These are phyloP conservation scores for Trichoderma koningiopsis DNA, from an alignment of 2,329 filamentous ascomycete genomes.

Conservation along the genomic window DNA sequence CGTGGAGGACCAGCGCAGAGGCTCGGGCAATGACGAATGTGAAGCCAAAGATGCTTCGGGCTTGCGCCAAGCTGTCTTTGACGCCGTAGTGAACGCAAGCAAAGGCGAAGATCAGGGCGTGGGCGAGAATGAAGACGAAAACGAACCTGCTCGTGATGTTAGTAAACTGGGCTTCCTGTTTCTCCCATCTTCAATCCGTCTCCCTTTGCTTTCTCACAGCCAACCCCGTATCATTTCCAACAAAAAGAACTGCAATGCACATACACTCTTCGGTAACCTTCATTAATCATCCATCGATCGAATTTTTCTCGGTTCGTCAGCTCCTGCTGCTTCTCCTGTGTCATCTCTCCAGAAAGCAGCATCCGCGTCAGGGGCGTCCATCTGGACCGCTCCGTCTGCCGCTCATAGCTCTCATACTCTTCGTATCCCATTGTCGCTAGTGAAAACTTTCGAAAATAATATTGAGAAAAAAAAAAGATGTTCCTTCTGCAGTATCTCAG, in stretches of 20 bases:
- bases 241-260: slow-evolving; percentile 38
- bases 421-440: slow-evolving; percentile 35
- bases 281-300: slow-evolving; percentile 87
- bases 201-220: no score
- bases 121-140: slow-evolving; percentile 71
- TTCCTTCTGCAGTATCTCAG: not conserved
- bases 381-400: slow-evolving; percentile 70
- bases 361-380: slow-evolving; percentile 82
- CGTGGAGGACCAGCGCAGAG: slow-evolving; percentile 75
- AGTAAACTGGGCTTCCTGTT: slow-evolving; percentile 16
- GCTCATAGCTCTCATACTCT: slow-evolving; percentile 35
- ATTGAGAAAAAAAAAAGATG: not conserved
- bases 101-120: slow-evolving; percentile 77
- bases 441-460: not conserved
- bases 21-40: slow-evolving; percentile 78
- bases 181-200: not conserved
- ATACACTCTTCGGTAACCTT: slow-evolving; percentile 78
- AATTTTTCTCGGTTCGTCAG: slow-evolving; percentile 72
- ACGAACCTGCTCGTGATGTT: slow-evolving; percentile 61
- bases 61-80: slow-evolving; percentile 71
- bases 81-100: slow-evolving; percentile 78
- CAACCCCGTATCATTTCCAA: not conserved
- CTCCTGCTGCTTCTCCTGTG: slow-evolving; percentile 69
- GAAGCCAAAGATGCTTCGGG: slow-evolving; percentile 70
- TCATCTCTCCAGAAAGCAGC: slow-evolving; percentile 82